Conservation (phyloP, 305 asterid genomes). For the Coffea humblotiana region DNA sequence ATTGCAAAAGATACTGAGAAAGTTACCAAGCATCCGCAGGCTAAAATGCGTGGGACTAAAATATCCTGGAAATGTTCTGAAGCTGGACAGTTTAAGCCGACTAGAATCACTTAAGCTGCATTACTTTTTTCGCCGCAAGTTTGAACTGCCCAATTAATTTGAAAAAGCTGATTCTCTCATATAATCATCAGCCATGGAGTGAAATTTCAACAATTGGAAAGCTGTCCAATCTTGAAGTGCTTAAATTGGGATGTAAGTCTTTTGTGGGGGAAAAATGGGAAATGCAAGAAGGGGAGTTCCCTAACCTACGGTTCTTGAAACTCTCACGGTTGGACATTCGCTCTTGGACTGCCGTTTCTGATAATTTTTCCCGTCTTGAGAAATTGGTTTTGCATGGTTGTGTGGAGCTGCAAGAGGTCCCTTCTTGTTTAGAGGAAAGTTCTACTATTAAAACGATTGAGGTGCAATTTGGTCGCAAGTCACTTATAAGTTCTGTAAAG, state of each 20-base stretch:
- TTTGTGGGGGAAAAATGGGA: conserved; percentile 1
- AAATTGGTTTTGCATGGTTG: too few species aligned
- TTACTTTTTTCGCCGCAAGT: neutral
- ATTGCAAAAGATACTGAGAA: neutral
- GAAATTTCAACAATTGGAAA: conserved; percentile 3
- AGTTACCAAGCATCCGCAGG: neutral
- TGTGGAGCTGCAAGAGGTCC: too few species aligned
- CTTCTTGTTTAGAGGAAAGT: too few species aligned
- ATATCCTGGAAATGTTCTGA: too few species aligned
- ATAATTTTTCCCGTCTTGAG: too few species aligned
- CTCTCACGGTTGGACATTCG: neutral
- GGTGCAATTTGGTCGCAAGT: neutral
- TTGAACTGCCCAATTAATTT: neutral
- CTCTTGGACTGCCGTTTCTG: neutral
- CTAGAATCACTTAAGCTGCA: neutral
- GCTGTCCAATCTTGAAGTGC: conserved; percentile 15
- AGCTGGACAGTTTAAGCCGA: neutral
- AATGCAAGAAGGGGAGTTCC: conserved; percentile 10
- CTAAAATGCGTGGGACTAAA: too few species aligned
- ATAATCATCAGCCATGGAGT: too few species aligned
- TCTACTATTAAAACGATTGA: neutral
- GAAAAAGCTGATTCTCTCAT: neutral
- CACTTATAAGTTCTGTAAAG: neutral
- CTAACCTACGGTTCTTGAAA: neutral
- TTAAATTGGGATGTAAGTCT: neutral